Conservation (phyloP, 768 basidiomycete genomes). For the Rhodosporidiobolus sp. region DNA sequence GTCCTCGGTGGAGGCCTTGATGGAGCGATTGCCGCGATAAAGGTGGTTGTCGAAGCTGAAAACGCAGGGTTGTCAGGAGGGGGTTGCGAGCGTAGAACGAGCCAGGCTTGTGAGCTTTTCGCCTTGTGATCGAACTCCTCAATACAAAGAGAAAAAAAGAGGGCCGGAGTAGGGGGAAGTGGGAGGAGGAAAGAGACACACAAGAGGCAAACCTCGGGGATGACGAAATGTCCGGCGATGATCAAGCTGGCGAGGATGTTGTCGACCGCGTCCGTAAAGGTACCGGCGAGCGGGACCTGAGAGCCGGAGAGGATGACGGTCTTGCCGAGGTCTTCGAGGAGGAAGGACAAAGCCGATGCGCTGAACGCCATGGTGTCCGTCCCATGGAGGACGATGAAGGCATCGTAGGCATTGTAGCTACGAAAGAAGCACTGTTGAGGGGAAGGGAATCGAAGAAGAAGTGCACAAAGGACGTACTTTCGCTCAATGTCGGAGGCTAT, state of each 20-base stretch:
- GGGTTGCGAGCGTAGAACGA: too few relatives aligned
- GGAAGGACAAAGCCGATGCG: conserved; percentile 80
- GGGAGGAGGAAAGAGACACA: too few relatives aligned
- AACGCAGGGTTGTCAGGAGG: too few relatives aligned
- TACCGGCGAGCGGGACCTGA: conserved; percentile 84
- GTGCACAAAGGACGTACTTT: conserved; percentile 52
- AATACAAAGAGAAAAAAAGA: too few relatives aligned
- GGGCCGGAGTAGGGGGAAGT: too few relatives aligned
- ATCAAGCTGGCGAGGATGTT: conserved; percentile 80
- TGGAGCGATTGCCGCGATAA: conserved; percentile 58
- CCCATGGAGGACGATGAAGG: conserved; percentile 84
- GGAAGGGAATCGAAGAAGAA: too few relatives aligned
- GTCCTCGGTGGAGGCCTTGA: conserved; percentile 35
- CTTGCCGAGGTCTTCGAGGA: conserved; percentile 89
- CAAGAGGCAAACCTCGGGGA: conserved; percentile 70
- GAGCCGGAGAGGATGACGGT: conserved; percentile 82
- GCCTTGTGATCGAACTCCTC: too few relatives aligned
- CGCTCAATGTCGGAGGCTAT: conserved; percentile 89
- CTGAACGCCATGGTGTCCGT: conserved; percentile 66
- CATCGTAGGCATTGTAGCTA: conserved; percentile 70
- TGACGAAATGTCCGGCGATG: conserved; percentile 84
- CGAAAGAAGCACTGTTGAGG: neutral
- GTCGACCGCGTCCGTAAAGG: conserved; percentile 83
- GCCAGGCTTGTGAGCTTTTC: too few relatives aligned
- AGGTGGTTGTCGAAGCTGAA: conserved; percentile 74